Evolutionary conservation across 1,284 basidiomycete species (phyloP), one percentile per base, ranked within the genome.

Genomic region (Melanopsichium pennsylvanicum): DNA sequence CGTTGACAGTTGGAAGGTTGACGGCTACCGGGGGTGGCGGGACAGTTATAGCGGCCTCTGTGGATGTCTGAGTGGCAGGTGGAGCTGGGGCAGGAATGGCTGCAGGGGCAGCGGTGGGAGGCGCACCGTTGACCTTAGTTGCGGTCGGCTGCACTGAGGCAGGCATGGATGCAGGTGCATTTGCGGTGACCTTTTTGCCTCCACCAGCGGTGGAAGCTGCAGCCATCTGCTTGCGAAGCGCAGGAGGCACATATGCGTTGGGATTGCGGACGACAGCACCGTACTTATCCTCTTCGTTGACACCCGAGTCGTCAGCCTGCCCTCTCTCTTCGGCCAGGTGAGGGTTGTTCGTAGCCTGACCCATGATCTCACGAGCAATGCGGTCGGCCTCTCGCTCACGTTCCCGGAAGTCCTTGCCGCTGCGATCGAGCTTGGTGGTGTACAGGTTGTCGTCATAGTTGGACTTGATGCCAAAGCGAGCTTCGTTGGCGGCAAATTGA

Each of bases 271-370:
- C 88, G 33, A 98, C 95, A 29, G 93, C 93, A 60, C 92, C 91
- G 81, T 94, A 97, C 91, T 92, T 94, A 84, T 97, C 93, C 83
- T 97, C 96, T 83, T 98, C 95, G 80, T 95, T 92, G 56, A 85
- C 81, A 22, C 89, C 88, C 13, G 69, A 61, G 63, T 86, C 88
- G 72, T 91, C 90, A 71, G 89, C 90, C 73, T 89, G 82, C 41
- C 88, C 88, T 62, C 95, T 87, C 83, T 98, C 95, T 82, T 98
- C 95, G 43, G 90, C 89, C 48, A 97, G 82, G 82, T 98, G 95
- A 2, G 88, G 83, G 82, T 97, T 98, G 78, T 63, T 73, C 23
- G 77, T 64, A 22, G 66, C 54, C 58, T 75, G 68, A 27, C 86
- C 87, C 82, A 92, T 85, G 71, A 97, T 98, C 83, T 98, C 93